phyloP scores from a whole-genome alignment of 495 filamentous ascomycete species.

The Penicillium mononematosum region DNA sequence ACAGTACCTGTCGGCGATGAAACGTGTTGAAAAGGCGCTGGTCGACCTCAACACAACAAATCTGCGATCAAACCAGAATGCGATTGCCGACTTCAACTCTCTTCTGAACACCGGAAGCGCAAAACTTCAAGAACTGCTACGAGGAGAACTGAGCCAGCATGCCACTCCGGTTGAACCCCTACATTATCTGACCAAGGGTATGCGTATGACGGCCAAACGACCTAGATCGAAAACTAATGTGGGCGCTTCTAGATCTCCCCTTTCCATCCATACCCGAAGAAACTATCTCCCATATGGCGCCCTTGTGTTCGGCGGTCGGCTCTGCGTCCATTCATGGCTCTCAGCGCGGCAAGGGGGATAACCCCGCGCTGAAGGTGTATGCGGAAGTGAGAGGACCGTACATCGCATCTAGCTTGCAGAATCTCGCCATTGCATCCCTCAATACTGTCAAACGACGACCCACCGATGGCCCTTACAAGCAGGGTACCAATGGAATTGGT shows the following conservation, averaged over 20 bases:
- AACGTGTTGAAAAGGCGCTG: slow-evolving; percentile 79
- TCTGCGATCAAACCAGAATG: slow-evolving; percentile 85
- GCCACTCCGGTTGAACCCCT: slow-evolving; percentile 78
- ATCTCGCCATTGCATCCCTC: slow-evolving; percentile 81
- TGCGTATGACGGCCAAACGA: background rate
- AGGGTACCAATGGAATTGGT: slow-evolving; percentile 90
- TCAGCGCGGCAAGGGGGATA: slow-evolving; percentile 49
- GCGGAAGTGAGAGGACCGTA: slow-evolving; percentile 84
- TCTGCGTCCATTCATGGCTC: slow-evolving; percentile 51
- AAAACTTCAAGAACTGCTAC: slow-evolving; percentile 79
- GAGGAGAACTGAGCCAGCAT: slow-evolving; percentile 70
- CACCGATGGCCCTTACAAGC: slow-evolving; percentile 76
- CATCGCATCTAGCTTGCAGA: slow-evolving; percentile 72
- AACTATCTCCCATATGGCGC: slow-evolving; percentile 54
- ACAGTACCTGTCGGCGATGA: slow-evolving; percentile 86
- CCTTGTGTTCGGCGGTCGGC: slow-evolving; percentile 57
- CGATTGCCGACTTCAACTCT: slow-evolving; percentile 73
- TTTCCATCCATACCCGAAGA: slow-evolving; percentile 63
- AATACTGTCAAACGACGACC: slow-evolving; percentile 82
- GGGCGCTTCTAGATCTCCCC: slow-evolving; percentile 52
- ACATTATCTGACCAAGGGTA: slow-evolving; percentile 87
- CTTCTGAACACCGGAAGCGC: slow-evolving; percentile 74
- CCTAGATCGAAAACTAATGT: background rate
- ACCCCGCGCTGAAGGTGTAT: slow-evolving; percentile 72
- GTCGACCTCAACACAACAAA: slow-evolving; percentile 80